phyloP scores from a whole-genome alignment of 345 rosid genomes.

The Noccaea caerulescens region DNA sequence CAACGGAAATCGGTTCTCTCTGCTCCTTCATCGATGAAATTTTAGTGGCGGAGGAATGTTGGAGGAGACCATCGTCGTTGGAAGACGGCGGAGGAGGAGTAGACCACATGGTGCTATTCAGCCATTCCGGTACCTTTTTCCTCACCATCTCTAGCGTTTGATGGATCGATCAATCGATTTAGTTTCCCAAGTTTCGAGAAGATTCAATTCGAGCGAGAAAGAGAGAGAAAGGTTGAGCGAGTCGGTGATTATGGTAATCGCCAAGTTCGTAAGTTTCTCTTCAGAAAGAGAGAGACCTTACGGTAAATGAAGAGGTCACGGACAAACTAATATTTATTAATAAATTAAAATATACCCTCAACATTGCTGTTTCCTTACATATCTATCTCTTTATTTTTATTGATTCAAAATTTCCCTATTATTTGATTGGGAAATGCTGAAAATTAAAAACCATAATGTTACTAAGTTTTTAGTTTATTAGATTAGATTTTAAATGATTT shows the following conservation, averaged over 20 bases:
- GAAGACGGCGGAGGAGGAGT: conserved; percentile 49
- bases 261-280: conserved; percentile 19
- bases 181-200: conserved; percentile 9
- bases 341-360: not conserved
- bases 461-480: too few relatives aligned
- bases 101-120: conserved; percentile 92
- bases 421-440: not conserved
- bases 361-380: not conserved
- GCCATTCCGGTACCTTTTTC: conserved; percentile 97
- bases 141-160: conserved; percentile 59
- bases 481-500: too few relatives aligned
- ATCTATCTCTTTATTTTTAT: not conserved
- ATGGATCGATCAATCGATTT: conserved; percentile 34
- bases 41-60: conserved; percentile 41
- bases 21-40: conserved; percentile 43
- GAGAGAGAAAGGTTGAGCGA: conserved; percentile 30
- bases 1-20: conserved; percentile 53
- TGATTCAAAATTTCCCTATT: not conserved
- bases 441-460: not conserved
- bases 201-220: not conserved
- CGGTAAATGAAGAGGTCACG: conserved; percentile 15
- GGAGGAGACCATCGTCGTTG: conserved; percentile 49
- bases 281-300: conserved; percentile 8
- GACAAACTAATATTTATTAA: not conserved
- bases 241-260: conserved; percentile 37